Evolutionary conservation across 805 yeast genomes (phyloP).

Genomic region (Yarrowia divulgata): DNA sequence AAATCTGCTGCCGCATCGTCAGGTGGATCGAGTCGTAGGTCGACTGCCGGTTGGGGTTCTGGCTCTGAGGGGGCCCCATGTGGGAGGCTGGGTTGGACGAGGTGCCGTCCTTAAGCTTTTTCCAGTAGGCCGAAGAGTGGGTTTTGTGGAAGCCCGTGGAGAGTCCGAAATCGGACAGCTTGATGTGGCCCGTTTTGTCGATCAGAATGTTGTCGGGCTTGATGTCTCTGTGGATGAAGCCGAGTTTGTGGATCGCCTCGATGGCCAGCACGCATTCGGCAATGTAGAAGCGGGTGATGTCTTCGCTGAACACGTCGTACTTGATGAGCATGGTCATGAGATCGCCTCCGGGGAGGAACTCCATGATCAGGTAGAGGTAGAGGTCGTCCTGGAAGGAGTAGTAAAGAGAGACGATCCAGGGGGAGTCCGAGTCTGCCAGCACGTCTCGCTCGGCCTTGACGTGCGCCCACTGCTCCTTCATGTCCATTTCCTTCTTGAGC

Average conservation of each 20-base stretch:
- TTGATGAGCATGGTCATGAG: conserved; percentile 94
- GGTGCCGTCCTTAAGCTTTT: conserved; percentile 69
- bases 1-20: conserved; percentile 94
- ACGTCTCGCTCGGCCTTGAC: conserved; percentile 97
- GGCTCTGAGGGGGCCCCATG: conserved; percentile 35
- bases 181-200: conserved; percentile 76
- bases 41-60: conserved; percentile 39
- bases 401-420: conserved; percentile 85
- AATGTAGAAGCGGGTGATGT: conserved; percentile 85
- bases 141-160: conserved; percentile 95
- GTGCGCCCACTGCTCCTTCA: conserved; percentile 92
- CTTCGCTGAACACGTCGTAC: conserved; percentile 93
- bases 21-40: conserved; percentile 85
- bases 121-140: conserved; percentile 86
- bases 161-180: conserved; percentile 76
- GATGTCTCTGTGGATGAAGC: conserved; percentile 95
- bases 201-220: conserved; percentile 95
- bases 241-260: conserved; percentile 90
- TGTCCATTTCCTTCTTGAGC: conserved; percentile 89
- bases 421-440: conserved; percentile 85
- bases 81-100: conserved; percentile 43
- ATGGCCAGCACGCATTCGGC: conserved; percentile 96
- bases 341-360: conserved; percentile 78
- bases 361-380: conserved; percentile 80
- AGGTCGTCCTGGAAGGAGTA: conserved; percentile 80